A percentile compares a stretch with the other conserved stretches of the same genome.
Evolutionary conservation across 2,329 filamentous ascomycete species (phyloP).

Genomic region (Cladosporium austrohemisphaericum): DNA sequence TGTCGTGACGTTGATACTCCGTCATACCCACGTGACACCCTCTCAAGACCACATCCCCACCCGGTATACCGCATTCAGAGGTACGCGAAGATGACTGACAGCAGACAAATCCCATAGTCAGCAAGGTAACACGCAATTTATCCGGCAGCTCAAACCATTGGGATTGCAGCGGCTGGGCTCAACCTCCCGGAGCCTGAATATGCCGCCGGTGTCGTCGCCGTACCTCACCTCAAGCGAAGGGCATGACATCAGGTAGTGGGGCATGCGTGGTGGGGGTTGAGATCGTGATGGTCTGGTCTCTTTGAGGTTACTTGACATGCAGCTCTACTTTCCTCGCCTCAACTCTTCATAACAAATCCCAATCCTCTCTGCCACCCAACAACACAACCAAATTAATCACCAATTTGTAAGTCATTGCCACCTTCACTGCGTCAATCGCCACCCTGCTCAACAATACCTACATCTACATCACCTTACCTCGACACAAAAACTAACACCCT

Average conservation of each 20-base stretch:
- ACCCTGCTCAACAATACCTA: not conserved
- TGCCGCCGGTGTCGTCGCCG: not conserved
- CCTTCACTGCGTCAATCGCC: not conserved
- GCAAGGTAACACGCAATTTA: not conserved
- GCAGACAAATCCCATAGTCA: not conserved
- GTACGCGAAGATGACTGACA: not conserved
- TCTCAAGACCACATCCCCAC: not conserved
- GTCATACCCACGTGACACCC: constrained; percentile 1
- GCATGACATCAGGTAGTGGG: constrained; percentile 11
- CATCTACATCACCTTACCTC: not conserved
- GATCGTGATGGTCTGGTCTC: not conserved
- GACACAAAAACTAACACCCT: not conserved
- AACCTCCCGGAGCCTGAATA: not conserved
- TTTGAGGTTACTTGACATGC: not conserved
- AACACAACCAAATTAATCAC: not conserved
- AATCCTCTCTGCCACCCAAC: not conserved
- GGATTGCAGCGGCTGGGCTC: not conserved
- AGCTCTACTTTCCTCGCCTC: constrained; percentile 1
- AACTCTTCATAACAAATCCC: not conserved
- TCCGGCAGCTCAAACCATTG: not conserved
- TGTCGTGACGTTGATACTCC: not conserved
- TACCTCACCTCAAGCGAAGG: not conserved
- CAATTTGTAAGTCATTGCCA: not conserved
- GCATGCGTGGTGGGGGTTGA: constrained; percentile 6
- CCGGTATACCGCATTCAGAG: not conserved